Evolutionary conservation across 2,329 filamentous ascomycete species (phyloP).

Genomic region (Cordyceps militaris): DNA sequence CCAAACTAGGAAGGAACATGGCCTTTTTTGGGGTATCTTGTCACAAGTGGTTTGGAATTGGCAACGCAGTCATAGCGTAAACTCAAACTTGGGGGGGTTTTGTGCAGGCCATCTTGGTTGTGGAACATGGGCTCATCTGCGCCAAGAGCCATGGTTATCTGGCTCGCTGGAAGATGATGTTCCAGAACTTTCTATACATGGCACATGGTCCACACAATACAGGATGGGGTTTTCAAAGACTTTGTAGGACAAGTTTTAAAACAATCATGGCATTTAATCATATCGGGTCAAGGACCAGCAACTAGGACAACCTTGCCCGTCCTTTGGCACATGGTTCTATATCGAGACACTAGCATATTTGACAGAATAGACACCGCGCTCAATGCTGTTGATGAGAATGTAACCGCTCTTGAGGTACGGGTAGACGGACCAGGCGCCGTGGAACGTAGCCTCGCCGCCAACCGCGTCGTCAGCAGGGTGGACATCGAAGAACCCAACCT

Average conservation of each 20-base stretch:
- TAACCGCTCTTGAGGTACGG: constrained; percentile 42
- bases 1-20: background rate
- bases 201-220: no score
- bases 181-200: no score
- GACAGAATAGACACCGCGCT: constrained; percentile 42
- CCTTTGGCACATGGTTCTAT: no score
- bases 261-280: background rate
- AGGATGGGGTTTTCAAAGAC: no score
- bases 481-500: constrained; percentile 44
- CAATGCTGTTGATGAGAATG: constrained; percentile 46
- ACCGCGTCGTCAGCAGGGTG: constrained; percentile 41
- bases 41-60: background rate
- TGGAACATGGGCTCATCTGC: no score
- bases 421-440: constrained; percentile 42
- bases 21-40: background rate
- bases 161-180: no score
- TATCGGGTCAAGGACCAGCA: background rate
- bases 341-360: constrained; percentile 25
- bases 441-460: constrained; percentile 33
- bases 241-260: background rate
- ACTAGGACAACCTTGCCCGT: no score
- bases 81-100: no score
- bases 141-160: no score
- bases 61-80: no score
- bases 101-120: no score